These are phyloP conservation scores for Ceratocystis diversiconidia DNA, from an alignment of 2,329 filamentous ascomycete species.

Conservation along the genomic window DNA sequence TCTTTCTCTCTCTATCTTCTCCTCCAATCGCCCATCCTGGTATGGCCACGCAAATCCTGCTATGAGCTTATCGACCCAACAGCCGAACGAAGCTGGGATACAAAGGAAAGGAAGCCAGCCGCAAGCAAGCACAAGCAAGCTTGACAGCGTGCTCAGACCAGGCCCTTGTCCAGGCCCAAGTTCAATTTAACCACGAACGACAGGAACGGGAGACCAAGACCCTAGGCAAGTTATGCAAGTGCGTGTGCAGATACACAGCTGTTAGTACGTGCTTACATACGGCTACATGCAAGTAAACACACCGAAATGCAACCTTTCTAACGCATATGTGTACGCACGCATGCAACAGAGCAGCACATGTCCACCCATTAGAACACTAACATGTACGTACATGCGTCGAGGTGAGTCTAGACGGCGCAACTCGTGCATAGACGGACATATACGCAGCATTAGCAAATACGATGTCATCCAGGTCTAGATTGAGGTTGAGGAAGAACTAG, in stretches of 20 bases:
- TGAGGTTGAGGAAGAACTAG: too few relatives aligned
- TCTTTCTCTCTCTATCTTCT: neutral
- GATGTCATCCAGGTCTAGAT: too few relatives aligned
- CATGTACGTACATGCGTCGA: too few relatives aligned
- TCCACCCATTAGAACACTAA: too few relatives aligned
- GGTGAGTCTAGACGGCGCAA: too few relatives aligned
- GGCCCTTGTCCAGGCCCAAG: neutral
- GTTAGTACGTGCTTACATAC: neutral
- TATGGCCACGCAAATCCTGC: neutral
- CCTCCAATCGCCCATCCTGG: neutral
- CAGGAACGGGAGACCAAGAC: neutral
- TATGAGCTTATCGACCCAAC: slow-evolving; percentile 2
- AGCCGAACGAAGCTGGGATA: neutral
- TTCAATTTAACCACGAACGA: neutral
- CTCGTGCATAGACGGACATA: too few relatives aligned
- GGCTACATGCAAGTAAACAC: neutral
- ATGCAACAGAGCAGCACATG: too few relatives aligned
- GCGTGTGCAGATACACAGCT: neutral
- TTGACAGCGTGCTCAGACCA: slow-evolving; percentile 3
- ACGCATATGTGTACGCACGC: neutral
- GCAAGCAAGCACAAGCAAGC: neutral
- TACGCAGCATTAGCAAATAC: too few relatives aligned
- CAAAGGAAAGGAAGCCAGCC: neutral
- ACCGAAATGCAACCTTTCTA: neutral
- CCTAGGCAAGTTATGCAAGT: neutral